A percentile compares a stretch with the other conserved stretches of the same genome.
Conservation (phyloP, 352 stramenopile species). For the Phytophthora pistaciae region DNA sequence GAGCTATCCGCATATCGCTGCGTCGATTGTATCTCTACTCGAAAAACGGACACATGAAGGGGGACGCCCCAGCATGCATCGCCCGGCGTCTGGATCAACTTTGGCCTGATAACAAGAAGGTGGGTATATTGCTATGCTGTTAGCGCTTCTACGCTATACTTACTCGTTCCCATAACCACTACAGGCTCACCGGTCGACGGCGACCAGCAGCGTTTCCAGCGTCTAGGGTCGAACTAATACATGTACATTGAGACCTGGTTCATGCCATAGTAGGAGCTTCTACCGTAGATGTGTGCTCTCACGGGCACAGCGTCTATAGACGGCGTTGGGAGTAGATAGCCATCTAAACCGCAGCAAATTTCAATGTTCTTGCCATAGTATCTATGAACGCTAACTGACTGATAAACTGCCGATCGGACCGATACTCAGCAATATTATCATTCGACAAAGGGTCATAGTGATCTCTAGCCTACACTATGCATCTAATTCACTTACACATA, state of each 20-base stretch:
- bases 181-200: not conserved
- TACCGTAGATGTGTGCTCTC: no score
- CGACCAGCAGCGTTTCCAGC: no score
- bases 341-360: no score
- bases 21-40: slow-evolving; percentile 4
- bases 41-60: slow-evolving; percentile 7
- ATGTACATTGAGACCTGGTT: no score
- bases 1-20: slow-evolving; percentile 2
- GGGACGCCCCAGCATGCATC: not conserved
- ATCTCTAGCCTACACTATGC: not conserved
- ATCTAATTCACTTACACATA: not conserved
- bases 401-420: no score
- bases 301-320: no score
- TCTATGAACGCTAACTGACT: no score
- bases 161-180: not conserved
- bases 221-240: no score
- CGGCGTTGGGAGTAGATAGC: no score
- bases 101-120: slow-evolving; percentile 4
- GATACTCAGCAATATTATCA: not conserved
- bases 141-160: slow-evolving; percentile 10
- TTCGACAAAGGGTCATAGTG: not conserved
- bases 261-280: no score
- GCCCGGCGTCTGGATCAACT: not conserved
- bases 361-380: no score
- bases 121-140: slow-evolving; percentile 2